Base-by-base conservation (phyloP, 257 asterid genomes). In the Coffea eugenioides region DNA sequence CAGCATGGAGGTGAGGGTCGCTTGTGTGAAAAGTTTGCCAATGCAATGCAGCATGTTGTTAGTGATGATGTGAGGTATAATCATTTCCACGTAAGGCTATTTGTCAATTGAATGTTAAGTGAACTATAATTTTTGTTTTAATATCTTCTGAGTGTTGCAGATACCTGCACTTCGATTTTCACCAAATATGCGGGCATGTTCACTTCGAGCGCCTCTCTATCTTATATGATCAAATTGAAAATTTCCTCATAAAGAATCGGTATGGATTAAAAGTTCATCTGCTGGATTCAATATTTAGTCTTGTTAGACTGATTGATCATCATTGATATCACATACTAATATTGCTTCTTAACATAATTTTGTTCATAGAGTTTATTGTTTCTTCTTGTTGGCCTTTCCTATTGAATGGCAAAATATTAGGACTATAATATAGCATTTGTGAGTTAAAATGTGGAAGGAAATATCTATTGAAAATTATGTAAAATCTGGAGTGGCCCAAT, bases 111-210 rank as follows among this genome's bases (percentile, higher is more conserved):
- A 79, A 65, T 74, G 14, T 79, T 39, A 36, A 66, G 56, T 74
- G 52, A 54, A 77, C 46, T 68, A 78, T 66, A 61, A 72, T 67
- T 87, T 46, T 83, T 39, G 43, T 39, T 67, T 80, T 83, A 74
- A 85, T 75, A 45, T 64, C 77, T 71, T 41, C 69, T 51, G 68
- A 77, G 70, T 81, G 82, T 46, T 80, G 81, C 92, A 96, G 98
- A 85, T 96, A 94, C 81, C 62, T 88, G 89, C 97, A 96, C 91
- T 96, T 96, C 59, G 99, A 96, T 89, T 96, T 96, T 87, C 99
- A 96, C 82, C 93, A 83, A 82, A 89, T 92, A 82, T 96, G 99
- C 18, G 99, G 99, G 49, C 97, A 92, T 80, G 86, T 86, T 80
- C 89, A 89, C 71, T 90, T 94, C 79, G 94, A 90, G 84, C 92